Evolutionary conservation across 768 basidiomycete genomes (phyloP), one percentile per base, ranked within the genome.

Genomic region (Xerocomus spinulosus): DNA sequence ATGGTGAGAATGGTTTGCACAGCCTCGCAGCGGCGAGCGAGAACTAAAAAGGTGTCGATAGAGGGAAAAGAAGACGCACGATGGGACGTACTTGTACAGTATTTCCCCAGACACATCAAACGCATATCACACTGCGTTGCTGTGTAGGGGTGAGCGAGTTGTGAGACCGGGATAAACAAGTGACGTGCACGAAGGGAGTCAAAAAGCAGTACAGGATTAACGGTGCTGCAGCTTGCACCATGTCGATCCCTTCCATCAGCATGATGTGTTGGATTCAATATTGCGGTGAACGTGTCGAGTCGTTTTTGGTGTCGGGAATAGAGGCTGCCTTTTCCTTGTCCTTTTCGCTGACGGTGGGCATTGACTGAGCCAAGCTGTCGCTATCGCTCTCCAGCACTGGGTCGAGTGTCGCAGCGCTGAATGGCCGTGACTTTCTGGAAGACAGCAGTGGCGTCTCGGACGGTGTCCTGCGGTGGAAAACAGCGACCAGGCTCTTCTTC

Each of bases 31-130:
- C 61, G 4, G 92, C 91, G 21, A 94, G 70, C 1, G 38, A 39
- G 5, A 39, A 24, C 37, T 39, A 15, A 6, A 10, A 10, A 28
- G n/a, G 10, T 28, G 26, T 28, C 6, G 26, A 28, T 28, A 28
- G 10, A 28, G 6, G 26, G 26, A 28, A 6, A n/a, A 28, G 26
- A 10, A 6, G 6, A 28, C 10, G 26, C 4, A 18, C 5, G 12
- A 9, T 3, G 9, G 10, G 32, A 40, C 57, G 21, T 56, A 83
- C 82, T 71, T 85, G 83, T 9, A 80, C 74, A 54, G 80, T 80
- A 61, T 87, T 87, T 42, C 85, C 87, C 0, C 89, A 91, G 13
- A 83, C 87, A 64, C 83, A 86, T 87, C 89, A 92, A 12, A 91
- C 80, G 63, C 82, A 91, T 39, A 88, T 71, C 80, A 81, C 24